A percentile compares a stretch with the other conserved stretches of the same genome.
Evolutionary conservation across 345 rosid species (phyloP).

Genomic region (Chamaenerion angustifolium): DNA sequence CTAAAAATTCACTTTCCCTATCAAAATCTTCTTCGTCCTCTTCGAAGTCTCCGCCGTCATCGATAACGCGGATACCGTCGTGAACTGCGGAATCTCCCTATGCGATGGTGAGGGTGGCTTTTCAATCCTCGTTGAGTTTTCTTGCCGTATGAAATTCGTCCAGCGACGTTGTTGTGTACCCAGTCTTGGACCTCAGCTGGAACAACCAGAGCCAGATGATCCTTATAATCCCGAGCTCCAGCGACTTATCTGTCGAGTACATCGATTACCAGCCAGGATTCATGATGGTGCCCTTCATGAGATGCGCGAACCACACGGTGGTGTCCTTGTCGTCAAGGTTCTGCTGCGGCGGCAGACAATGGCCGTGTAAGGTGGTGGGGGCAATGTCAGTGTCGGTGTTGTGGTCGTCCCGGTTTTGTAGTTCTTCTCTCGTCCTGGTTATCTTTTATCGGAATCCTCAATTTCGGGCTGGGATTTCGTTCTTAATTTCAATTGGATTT

Average conservation of each 20-base stretch:
- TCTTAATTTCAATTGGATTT: too few species aligned
- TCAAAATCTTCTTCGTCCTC: too few species aligned
- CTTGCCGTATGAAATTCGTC: not conserved
- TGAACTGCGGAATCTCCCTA: not conserved
- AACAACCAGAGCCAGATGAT: not conserved
- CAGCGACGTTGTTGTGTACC: conserved; percentile 3
- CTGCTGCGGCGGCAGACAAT: not conserved
- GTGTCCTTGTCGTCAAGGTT: not conserved
- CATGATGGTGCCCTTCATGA: conserved; percentile 10
- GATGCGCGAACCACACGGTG: conserved; percentile 7
- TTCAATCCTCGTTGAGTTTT: not conserved
- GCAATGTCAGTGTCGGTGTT: not conserved
- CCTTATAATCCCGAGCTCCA: not conserved
- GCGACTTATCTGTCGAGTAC: conserved; percentile 2
- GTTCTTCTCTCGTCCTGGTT: too few species aligned
- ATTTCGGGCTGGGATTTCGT: too few species aligned
- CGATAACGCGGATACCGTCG: too few species aligned
- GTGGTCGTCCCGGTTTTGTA: too few species aligned
- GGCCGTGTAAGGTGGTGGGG: not conserved
- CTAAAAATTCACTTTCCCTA: too few species aligned
- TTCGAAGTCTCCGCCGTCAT: too few species aligned
- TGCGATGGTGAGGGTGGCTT: not conserved
- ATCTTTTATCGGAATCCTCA: too few species aligned
- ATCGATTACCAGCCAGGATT: not conserved
- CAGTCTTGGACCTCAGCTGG: conserved; percentile 1